phyloP scores from a whole-genome alignment of 2,329 filamentous ascomycete genomes.

The Cladosporium phlei region DNA sequence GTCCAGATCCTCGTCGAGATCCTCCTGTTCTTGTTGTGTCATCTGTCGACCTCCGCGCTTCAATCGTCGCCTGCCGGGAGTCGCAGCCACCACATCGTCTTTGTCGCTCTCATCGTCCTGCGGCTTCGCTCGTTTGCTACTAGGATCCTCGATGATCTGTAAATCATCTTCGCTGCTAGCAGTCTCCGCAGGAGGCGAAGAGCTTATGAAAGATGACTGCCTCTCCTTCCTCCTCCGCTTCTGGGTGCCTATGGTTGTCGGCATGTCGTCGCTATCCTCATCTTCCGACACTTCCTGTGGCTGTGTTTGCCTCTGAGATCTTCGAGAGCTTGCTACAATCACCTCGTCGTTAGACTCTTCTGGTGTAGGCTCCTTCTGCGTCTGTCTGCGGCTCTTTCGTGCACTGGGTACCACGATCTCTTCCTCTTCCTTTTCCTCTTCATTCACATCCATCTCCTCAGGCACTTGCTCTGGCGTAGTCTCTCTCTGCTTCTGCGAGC shows the following conservation, averaged over 20 bases:
- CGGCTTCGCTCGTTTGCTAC: not conserved
- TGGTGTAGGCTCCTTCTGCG: not conserved
- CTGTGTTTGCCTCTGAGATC: not conserved
- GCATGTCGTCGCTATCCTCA: slow-evolving; percentile 28
- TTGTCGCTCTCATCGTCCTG: slow-evolving; percentile 19
- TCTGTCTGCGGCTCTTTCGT: not conserved
- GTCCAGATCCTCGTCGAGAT: slow-evolving; percentile 44
- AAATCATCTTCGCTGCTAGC: slow-evolving; percentile 29
- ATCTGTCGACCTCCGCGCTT: slow-evolving; percentile 21
- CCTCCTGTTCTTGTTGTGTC: slow-evolving; percentile 35
- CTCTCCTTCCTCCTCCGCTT: slow-evolving; percentile 18
- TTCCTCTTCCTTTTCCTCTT: slow-evolving; percentile 9
- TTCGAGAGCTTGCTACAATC: slow-evolving; percentile 1
- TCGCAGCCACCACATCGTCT: slow-evolving; percentile 22
- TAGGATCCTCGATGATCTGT: slow-evolving; percentile 18
- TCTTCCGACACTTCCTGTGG: slow-evolving; percentile 16
- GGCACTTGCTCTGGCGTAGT: not conserved
- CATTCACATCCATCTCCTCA: slow-evolving; percentile 13
- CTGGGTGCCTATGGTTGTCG: slow-evolving; percentile 25
- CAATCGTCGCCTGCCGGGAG: slow-evolving; percentile 21
- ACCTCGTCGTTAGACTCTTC: slow-evolving; percentile 13
- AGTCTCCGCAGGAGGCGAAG: slow-evolving; percentile 21
- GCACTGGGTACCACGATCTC: slow-evolving; percentile 6
- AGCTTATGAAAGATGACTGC: slow-evolving; percentile 22
- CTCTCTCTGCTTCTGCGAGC: slow-evolving; percentile 15